phyloP scores from a whole-genome alignment of 164 flowering plant species.

The Vitis riparia region DNA sequence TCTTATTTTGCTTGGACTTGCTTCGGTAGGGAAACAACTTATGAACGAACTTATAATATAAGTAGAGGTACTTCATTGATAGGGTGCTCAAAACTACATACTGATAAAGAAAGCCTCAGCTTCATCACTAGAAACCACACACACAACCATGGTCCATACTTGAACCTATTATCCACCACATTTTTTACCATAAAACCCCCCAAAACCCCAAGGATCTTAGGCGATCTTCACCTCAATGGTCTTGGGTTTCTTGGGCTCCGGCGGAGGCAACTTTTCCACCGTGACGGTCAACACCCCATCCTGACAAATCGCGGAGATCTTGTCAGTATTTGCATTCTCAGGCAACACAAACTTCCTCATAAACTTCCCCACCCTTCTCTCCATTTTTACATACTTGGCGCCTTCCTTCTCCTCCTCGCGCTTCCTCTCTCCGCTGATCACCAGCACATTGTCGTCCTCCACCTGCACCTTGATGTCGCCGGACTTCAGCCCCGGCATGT shows the following conservation, averaged over 20 bases:
- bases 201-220: not conserved
- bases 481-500: conserved; percentile 42
- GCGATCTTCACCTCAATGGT: conserved; percentile 55
- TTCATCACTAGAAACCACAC: not conserved
- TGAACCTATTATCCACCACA: not conserved
- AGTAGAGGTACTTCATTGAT: no score
- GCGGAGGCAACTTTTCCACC: conserved; percentile 61
- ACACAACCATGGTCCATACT: not conserved
- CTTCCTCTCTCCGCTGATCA: conserved; percentile 39
- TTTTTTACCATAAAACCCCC: not conserved
- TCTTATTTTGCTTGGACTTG: no score
- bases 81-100: conserved; percentile 15
- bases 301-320: conserved; percentile 44
- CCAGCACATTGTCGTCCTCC: conserved; percentile 38
- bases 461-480: conserved; percentile 39
- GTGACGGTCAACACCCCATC: conserved; percentile 66
- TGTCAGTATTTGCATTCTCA: conserved; percentile 50
- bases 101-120: conserved; percentile 39
- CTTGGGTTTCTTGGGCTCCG: conserved; percentile 72
- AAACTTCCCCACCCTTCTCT: conserved; percentile 60
- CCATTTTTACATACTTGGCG: conserved; percentile 58
- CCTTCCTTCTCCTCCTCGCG: conserved; percentile 46
- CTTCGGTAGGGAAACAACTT: no score
- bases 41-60: no score
- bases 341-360: conserved; percentile 66